These are phyloP conservation scores for Peniophora sp. DNA, from an alignment of 1,284 basidiomycete genomes.

Conservation along the genomic window DNA sequence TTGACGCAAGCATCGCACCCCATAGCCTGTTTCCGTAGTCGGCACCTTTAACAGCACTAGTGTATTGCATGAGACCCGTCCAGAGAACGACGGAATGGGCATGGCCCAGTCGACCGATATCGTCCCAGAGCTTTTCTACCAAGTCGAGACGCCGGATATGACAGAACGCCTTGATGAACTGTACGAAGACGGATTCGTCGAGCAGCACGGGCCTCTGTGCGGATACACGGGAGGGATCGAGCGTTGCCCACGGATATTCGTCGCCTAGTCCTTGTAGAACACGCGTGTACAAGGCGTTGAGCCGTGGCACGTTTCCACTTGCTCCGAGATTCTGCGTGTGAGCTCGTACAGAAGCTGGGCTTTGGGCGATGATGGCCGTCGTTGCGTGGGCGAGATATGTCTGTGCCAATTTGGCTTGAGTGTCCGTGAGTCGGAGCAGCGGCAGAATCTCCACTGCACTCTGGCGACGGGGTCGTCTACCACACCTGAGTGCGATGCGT, in stretches of 20 bases:
- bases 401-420: conserved; percentile 29
- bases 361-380: conserved; percentile 41
- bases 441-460: conserved; percentile 29
- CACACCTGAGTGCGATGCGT: conserved; percentile 28
- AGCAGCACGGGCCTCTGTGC: conserved; percentile 37
- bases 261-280: conserved; percentile 44
- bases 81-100: conserved; percentile 44
- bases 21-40: conserved; percentile 46
- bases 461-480: conserved; percentile 26
- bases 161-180: conserved; percentile 56
- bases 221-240: conserved; percentile 26
- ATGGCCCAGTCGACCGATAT: conserved; percentile 43
- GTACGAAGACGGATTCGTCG: conserved; percentile 48
- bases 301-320: conserved; percentile 17
- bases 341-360: conserved; percentile 38
- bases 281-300: conserved; percentile 40
- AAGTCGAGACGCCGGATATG: conserved; percentile 42
- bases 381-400: conserved; percentile 37
- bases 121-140: conserved; percentile 56
- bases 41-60: conserved; percentile 37
- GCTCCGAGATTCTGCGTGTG: conserved; percentile 39
- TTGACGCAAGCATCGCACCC: conserved; percentile 47
- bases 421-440: conserved; percentile 23
- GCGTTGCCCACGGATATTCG: conserved; percentile 36
- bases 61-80: conserved; percentile 59